Base-by-base conservation (phyloP, 371 early-diverging fungal species). In the Lichtheimia ramosa region DNA sequence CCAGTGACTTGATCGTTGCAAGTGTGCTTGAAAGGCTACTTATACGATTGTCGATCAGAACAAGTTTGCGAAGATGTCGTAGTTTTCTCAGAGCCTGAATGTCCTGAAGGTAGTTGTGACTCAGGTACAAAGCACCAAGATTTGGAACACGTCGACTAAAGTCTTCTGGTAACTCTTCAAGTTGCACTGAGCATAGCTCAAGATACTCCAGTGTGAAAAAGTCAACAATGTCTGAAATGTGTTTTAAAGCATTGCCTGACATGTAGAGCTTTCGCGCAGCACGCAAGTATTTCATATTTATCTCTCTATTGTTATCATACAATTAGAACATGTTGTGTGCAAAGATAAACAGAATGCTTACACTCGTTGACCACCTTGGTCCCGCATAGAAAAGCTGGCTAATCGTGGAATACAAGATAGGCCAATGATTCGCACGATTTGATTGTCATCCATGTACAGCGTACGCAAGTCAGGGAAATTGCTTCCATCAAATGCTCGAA, bases 401-500 rank as follows among this genome's bases (percentile, higher is more conserved):
- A 85, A 54, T 0, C 73, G 69, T 10, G 74, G 57, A 41, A 74
- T 57, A 7, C 64, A 69, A 5, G 71, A 64, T 13, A 78, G 64
- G 13, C 80, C 81, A 56, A 77, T 65, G 13, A 83, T 62, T 0
- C 71, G 62, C 40, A 73, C 59, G 7, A 85, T 71, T 24, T 75
- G 79, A 58, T 82, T 85, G 51, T 77, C 79, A 40, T 85, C 83
- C 18, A 85, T 59, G 59, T 83, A 83, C 5, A 85, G 62, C 0
- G 79, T 70, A 3, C 79, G 66, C 2, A 82, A 66, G 14, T 76
- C 77, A 12, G 83, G 83, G 57, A 85, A 82, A 7, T 63, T 52
- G 3, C 63, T 62, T 3, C 74, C 70, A 49, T 85, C 77, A 54
- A 85, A 77, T 7, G 69, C 66, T 40, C 66, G 65, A 24, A 85